phyloP scores from a whole-genome alignment of 805 yeast genomes.

The Saccharomyces jurei region DNA sequence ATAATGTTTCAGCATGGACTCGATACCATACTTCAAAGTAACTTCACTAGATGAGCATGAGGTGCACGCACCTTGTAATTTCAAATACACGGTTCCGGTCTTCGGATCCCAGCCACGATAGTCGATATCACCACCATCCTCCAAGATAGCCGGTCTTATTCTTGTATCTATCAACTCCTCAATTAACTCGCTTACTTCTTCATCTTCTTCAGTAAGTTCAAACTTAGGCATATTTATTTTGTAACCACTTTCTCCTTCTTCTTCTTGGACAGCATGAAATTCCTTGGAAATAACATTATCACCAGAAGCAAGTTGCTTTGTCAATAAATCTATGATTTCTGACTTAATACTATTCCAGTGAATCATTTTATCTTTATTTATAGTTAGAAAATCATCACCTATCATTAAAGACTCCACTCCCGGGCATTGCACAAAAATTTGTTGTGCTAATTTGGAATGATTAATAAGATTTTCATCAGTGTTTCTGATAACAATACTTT shows the following conservation, averaged over 20 bases:
- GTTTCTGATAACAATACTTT: slow-evolving; percentile 28
- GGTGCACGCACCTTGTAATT: slow-evolving; percentile 92
- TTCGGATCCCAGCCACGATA: slow-evolving; percentile 79
- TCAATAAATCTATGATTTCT: slow-evolving; percentile 38
- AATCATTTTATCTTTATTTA: slow-evolving; percentile 56
- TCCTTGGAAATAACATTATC: slow-evolving; percentile 19
- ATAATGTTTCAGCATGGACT: slow-evolving; percentile 93
- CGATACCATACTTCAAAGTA: slow-evolving; percentile 91
- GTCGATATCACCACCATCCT: slow-evolving; percentile 96
- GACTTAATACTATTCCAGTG: slow-evolving; percentile 71
- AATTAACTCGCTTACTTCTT: slow-evolving; percentile 80
- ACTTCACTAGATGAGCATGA: slow-evolving; percentile 86
- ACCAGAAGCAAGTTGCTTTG: slow-evolving; percentile 25
- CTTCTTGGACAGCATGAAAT: slow-evolving; percentile 27
- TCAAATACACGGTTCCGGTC: slow-evolving; percentile 79
- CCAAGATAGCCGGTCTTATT: slow-evolving; percentile 95
- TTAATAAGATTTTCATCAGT: slow-evolving; percentile 27
- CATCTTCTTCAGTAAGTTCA: slow-evolving; percentile 49
- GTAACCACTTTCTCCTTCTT: slow-evolving; percentile 34
- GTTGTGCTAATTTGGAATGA: slow-evolving; percentile 56
- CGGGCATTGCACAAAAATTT: slow-evolving; percentile 42
- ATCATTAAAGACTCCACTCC: slow-evolving; percentile 61
- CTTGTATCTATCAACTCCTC: slow-evolving; percentile 89
- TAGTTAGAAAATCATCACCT: slow-evolving; percentile 66
- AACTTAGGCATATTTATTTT: slow-evolving; percentile 25